phyloP scores from a whole-genome alignment of 2,329 filamentous ascomycete genomes.

The Thelonectria discophora region DNA sequence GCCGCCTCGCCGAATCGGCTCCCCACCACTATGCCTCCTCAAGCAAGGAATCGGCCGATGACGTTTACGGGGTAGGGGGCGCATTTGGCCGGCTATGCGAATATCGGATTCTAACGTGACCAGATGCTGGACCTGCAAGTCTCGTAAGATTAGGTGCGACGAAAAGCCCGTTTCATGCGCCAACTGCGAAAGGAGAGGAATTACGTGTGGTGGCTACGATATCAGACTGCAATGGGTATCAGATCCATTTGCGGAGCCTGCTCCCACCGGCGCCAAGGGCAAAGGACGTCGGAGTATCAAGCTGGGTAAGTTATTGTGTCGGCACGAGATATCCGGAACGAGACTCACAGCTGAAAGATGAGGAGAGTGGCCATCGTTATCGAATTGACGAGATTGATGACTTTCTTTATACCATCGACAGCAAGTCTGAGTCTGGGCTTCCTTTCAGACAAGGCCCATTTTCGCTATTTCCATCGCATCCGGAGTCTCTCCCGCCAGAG shows the following conservation, averaged over 20 bases:
- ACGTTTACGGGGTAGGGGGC: constrained; percentile 14
- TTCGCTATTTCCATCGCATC: constrained; percentile 8
- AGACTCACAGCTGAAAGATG: not conserved
- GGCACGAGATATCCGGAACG: not conserved
- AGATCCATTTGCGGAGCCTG: constrained; percentile 10
- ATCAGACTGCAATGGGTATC: constrained; percentile 25
- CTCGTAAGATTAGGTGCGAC: constrained; percentile 27
- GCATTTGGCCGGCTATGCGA: not conserved
- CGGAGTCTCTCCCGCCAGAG: not conserved
- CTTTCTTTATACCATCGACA: constrained; percentile 21
- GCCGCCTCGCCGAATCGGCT: not conserved
- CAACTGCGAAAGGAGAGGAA: constrained; percentile 26
- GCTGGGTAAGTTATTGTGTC: constrained; percentile 2
- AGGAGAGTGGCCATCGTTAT: constrained; percentile 2
- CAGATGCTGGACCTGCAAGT: constrained; percentile 32
- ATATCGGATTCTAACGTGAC: not conserved
- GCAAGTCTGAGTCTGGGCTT: not conserved
- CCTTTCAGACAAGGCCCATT: constrained; percentile 14
- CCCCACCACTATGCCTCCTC: constrained; percentile 4
- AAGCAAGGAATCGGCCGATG: constrained; percentile 11
- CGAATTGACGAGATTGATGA: constrained; percentile 18
- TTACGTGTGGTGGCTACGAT: constrained; percentile 22
- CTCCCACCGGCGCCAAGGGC: constrained; percentile 5
- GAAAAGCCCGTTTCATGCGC: constrained; percentile 19
- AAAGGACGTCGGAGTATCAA: constrained; percentile 22